A percentile compares a stretch with the other conserved stretches of the same genome.
Conservation (phyloP, 2,329 filamentous ascomycete species). For the Colletotrichum sp. region DNA sequence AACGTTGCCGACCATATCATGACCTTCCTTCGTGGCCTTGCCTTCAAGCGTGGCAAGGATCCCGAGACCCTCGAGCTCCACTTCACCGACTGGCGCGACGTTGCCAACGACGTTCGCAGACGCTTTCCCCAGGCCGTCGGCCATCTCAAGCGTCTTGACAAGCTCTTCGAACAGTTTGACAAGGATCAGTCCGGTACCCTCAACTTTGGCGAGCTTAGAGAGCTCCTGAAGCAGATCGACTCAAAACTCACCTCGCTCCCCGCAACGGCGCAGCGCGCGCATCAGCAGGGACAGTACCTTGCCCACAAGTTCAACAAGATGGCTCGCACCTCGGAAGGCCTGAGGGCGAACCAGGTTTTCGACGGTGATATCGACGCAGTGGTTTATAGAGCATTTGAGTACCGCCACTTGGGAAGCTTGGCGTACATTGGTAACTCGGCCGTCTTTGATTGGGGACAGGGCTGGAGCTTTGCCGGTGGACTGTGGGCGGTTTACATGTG, state of each 20-base stretch:
- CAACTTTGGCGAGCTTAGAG: conserved; percentile 89
- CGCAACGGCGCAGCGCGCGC: conserved; percentile 93
- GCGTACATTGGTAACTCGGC: conserved; percentile 97
- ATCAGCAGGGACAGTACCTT: conserved; percentile 94
- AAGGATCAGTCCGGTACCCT: conserved; percentile 91
- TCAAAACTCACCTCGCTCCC: conserved; percentile 92
- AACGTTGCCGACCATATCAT: conserved; percentile 93
- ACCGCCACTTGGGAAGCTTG: conserved; percentile 87
- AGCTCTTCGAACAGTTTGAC: conserved; percentile 90
- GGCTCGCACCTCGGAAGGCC: conserved; percentile 75
- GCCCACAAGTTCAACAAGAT: conserved; percentile 94
- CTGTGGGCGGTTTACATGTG: conserved; percentile 94
- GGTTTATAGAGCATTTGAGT: conserved; percentile 93
- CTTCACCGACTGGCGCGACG: conserved; percentile 86
- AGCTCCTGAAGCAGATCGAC: conserved; percentile 91
- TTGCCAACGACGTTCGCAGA: conserved; percentile 83
- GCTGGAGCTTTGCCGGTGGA: conserved; percentile 80
- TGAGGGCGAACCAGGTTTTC: conserved; percentile 79
- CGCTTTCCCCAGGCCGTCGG: conserved; percentile 90
- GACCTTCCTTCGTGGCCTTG: conserved; percentile 84
- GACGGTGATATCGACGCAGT: conserved; percentile 93
- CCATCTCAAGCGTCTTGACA: conserved; percentile 88
- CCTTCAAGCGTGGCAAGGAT: conserved; percentile 91
- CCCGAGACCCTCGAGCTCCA: conserved; percentile 86
- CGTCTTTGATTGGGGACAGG: conserved; percentile 86